Base-by-base conservation (phyloP, 73 alveolate species). In the Breviolum minutum region DNA sequence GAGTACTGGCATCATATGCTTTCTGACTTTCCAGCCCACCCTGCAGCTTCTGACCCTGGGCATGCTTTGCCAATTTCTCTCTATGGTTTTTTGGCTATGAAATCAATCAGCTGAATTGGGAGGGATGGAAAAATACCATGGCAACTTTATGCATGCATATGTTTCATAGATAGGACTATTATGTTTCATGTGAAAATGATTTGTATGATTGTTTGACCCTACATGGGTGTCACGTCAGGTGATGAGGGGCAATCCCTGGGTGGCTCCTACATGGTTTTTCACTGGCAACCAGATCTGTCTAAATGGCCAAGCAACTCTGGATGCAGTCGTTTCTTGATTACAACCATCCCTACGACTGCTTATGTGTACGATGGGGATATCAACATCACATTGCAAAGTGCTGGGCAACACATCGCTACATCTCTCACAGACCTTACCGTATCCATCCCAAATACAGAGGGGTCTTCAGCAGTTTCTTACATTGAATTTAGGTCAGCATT, bases 211-310 rank as follows among this genome's bases (percentile, higher is more conserved):
- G n/a, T n/a, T 71, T 71, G 9, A 7, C 81, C 84, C 11, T 10
- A 7, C 24, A n/a, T 30, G 8, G 14, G 13, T 30, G 40, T 6
- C 27, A 7, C 8, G 6, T 26, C 63, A 80, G 88, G 88, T 40
- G 88, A 80, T 80, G 88, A 80, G 68, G 88, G 88, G 68, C 88
- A 80, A 16, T 9, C 88, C 1, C 20, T 80, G 10, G 88, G 68
- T 11, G 5, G 17, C 26, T 14, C 17, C 12, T 30, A 32, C 16
- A 80, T 80, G 88, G 22, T 40, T 40, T 80, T 80, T 27, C 88
- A 80, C 9, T 80, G 64, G 64, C 88, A 80, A 14, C 88, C 88
- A 6, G 88, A 80, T 10, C 66, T 80, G 29, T 4, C 88, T n/a
- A 63, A 63, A 13, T 5, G 32, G 4, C 68, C 68, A 7, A 32